Conservation (phyloP, 139 green algal species). For the Limnomonas spitsbergensis region DNA sequence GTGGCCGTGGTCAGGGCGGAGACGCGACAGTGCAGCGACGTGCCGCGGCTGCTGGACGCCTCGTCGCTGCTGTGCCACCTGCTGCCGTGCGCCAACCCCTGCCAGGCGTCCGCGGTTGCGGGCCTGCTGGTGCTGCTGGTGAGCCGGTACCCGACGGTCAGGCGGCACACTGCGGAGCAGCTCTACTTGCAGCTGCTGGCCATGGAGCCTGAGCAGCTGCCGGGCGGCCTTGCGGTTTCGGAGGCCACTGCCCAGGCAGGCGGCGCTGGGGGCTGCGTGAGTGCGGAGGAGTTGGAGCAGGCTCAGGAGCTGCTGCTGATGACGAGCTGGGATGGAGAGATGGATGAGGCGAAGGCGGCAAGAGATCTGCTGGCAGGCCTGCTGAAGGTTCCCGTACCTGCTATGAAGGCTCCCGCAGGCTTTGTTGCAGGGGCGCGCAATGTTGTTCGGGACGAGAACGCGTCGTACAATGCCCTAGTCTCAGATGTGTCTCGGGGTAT, state of each 20-base stretch:
- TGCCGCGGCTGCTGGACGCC: slow-evolving; percentile 58
- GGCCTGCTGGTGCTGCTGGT: slow-evolving; percentile 60
- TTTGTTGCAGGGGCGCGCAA: background rate
- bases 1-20: slow-evolving; percentile 51
- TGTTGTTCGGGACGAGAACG: slow-evolving; percentile 48
- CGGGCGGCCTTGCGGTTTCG: background rate
- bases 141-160: slow-evolving; percentile 62
- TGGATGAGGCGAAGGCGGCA: slow-evolving; percentile 47
- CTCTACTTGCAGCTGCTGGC: slow-evolving; percentile 78
- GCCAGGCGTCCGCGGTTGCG: slow-evolving; percentile 46
- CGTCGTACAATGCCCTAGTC: slow-evolving; percentile 63
- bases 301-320: slow-evolving; percentile 49
- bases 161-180: slow-evolving; percentile 74
- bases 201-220: slow-evolving; percentile 38
- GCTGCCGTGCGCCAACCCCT: slow-evolving; percentile 18
- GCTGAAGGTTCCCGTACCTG: slow-evolving; percentile 37
- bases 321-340: slow-evolving; percentile 60
- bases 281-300: background rate
- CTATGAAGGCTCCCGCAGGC: slow-evolving; percentile 27
- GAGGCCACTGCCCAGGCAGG: background rate
- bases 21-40: slow-evolving; percentile 58
- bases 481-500: slow-evolving; percentile 45
- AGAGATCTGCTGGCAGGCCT: slow-evolving; percentile 36
- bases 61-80: slow-evolving; percentile 26
- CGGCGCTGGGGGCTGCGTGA: background rate